Evolutionary conservation across 192 early-diverging fungal genomes (phyloP).

Genomic region (Backusella australiensis): DNA sequence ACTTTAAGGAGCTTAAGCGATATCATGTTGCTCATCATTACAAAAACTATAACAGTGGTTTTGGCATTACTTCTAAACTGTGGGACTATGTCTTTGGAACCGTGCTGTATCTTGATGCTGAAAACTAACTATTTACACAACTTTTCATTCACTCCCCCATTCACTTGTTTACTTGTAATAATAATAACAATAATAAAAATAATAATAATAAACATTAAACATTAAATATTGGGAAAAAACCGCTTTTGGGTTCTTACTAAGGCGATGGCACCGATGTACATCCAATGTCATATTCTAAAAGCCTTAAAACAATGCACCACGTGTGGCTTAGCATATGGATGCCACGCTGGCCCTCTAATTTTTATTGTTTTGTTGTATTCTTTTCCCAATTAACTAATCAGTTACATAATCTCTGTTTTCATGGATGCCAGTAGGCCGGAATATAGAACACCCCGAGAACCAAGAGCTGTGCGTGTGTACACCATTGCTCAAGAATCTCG

Average conservation of each 20-base stretch:
- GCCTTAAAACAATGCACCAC: too few relatives aligned
- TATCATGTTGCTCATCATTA: constrained; percentile 97
- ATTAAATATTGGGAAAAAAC: too few relatives aligned
- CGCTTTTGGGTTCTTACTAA: too few relatives aligned
- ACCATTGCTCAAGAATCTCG: constrained; percentile 37
- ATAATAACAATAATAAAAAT: too few relatives aligned
- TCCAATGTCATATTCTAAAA: too few relatives aligned
- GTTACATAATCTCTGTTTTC: neutral
- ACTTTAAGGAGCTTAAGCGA: constrained; percentile 84
- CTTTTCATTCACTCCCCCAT: too few relatives aligned
- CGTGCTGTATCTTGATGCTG: constrained; percentile 25
- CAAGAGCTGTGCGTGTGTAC: constrained; percentile 27
- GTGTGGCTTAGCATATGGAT: neutral
- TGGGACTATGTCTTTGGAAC: constrained; percentile 89
- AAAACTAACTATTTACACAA: neutral
- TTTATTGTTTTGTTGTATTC: neutral
- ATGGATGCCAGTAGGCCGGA: constrained; percentile 7
- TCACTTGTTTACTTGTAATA: neutral
- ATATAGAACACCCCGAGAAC: constrained; percentile 17
- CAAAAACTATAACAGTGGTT: constrained; percentile 81
- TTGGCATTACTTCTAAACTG: constrained; percentile 86
- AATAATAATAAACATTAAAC: too few relatives aligned
- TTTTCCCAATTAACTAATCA: neutral
- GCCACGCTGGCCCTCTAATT: neutral
- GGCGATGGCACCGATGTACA: too few relatives aligned